Base-by-base conservation (phyloP, 495 filamentous ascomycete genomes). In the Penicillium macrosclerotiorum region DNA sequence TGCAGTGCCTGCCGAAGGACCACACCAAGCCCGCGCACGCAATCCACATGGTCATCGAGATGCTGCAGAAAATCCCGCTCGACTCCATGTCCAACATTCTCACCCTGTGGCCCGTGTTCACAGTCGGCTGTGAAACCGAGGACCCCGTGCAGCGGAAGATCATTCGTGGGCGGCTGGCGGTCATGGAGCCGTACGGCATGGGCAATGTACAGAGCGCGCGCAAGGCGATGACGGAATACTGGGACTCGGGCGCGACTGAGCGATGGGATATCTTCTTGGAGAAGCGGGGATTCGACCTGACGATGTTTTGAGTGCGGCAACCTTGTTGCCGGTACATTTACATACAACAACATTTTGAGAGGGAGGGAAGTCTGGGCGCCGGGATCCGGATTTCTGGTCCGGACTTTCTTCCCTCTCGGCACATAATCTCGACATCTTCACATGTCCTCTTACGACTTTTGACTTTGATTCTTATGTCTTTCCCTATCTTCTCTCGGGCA, bases 181-280 rank as follows among this genome's bases (percentile, higher is more conserved):
- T 29, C 14, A 45, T 45, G 42, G 42, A 45, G 24, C 17, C 42
- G 0, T 45, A 37, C 12, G 42, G 42, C 3, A 45, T 45, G 42
- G 42, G 42, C 8, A 45, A 45, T 25, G 42, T 45, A 14, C 32
- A 45, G n/a, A 45, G 32, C n/a, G 42, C 42, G 7, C 42, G 42
- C 5, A 34, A 45, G 16, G 42, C 42, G 14, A 45, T 45, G 42
- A 12, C 34, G 12, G 42, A 34, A 25, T 45, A 45, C 24, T 45
- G 42, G 42, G 42, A 45, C 4, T 37, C 20, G 14, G 33, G 33
- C 4, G 42, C 33, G 12, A 45, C 31, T 5, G 42, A 45, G 33
- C 18, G 42, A 45, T 45, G 42, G 42, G 42, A 45, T 29, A 45
- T 45, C 8, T 45, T 33, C 19, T 25, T 45, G 24, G 42, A 45